Conservation (phyloP, 768 basidiomycete species). For the Serendipita sp. region DNA sequence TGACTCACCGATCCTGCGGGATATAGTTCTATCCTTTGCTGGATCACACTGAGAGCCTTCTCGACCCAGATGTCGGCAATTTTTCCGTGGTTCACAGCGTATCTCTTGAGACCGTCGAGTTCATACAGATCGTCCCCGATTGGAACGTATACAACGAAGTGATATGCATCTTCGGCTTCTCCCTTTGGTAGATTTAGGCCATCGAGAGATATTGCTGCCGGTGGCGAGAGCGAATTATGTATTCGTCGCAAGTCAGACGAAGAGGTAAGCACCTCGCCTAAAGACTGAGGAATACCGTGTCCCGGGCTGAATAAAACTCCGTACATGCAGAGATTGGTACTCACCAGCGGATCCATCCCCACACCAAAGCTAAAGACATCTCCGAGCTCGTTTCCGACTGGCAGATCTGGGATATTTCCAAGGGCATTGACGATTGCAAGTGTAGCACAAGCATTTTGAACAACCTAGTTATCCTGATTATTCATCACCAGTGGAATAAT, state of each 20-base stretch:
- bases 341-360: slow-evolving; percentile 68
- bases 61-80: slow-evolving; percentile 31
- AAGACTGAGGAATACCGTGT: slow-evolving; percentile 24
- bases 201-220: slow-evolving; percentile 74
- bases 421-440: slow-evolving; percentile 84
- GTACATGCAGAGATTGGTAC: background rate
- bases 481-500: background rate
- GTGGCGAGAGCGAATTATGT: slow-evolving; percentile 88
- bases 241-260: slow-evolving; percentile 67
- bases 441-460: slow-evolving; percentile 96
- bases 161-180: slow-evolving; percentile 74
- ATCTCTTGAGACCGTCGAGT: slow-evolving; percentile 74
- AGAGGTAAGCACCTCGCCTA: slow-evolving; percentile 67
- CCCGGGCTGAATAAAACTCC: background rate
- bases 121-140: slow-evolving; percentile 75
- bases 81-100: slow-evolving; percentile 67
- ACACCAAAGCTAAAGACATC: slow-evolving; percentile 63
- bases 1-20: slow-evolving; percentile 70
- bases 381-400: slow-evolving; percentile 48
- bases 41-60: slow-evolving; percentile 43
- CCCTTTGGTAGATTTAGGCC: slow-evolving; percentile 55
- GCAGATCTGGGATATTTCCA: slow-evolving; percentile 56
- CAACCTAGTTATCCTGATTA: slow-evolving; percentile 32
- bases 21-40: slow-evolving; percentile 79
- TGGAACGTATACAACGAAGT: slow-evolving; percentile 91